Evolutionary conservation across 768 basidiomycete species (phyloP).

Genomic region (Coprinopsis sp.): DNA sequence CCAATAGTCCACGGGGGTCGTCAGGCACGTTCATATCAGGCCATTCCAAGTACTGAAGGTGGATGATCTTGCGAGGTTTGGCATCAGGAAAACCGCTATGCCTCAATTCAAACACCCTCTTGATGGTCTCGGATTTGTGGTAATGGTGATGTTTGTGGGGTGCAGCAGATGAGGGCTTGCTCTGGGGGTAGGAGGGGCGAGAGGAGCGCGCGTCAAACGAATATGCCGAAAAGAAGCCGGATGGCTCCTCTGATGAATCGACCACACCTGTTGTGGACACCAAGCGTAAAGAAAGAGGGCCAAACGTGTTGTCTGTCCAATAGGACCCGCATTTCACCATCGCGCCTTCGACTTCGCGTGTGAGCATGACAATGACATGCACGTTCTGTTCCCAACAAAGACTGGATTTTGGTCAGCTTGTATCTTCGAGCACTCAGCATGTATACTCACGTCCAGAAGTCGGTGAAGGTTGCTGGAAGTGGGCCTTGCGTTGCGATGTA

Average conservation of each 20-base stretch:
- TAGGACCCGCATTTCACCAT: constrained; percentile 89
- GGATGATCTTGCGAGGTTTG: constrained; percentile 65
- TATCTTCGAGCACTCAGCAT: no score
- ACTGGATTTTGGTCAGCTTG: no score
- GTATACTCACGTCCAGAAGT: constrained; percentile 91
- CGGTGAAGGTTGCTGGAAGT: constrained; percentile 78
- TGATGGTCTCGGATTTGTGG: constrained; percentile 35
- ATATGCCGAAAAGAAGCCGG: constrained; percentile 33
- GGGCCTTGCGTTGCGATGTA: constrained; percentile 98
- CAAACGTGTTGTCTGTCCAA: constrained; percentile 71
- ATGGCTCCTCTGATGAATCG: constrained; percentile 20
- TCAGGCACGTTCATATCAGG: constrained; percentile 95
- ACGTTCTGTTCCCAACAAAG: constrained; percentile 94
- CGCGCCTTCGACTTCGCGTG: constrained; percentile 84
- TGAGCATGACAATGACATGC: constrained; percentile 95
- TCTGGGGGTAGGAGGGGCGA: constrained; percentile 8
- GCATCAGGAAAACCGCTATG: constrained; percentile 57
- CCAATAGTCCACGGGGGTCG: constrained; percentile 69
- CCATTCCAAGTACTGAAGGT: constrained; percentile 93
- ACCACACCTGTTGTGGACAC: constrained; percentile 30
- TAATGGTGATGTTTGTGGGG: constrained; percentile 19
- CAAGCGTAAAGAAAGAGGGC: constrained; percentile 59
- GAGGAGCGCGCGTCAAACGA: constrained; percentile 7
- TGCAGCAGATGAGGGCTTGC: constrained; percentile 14
- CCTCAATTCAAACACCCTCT: constrained; percentile 63